Base-by-base conservation (phyloP, 495 filamentous ascomycete genomes). In the Bathelium albidoporum region DNA sequence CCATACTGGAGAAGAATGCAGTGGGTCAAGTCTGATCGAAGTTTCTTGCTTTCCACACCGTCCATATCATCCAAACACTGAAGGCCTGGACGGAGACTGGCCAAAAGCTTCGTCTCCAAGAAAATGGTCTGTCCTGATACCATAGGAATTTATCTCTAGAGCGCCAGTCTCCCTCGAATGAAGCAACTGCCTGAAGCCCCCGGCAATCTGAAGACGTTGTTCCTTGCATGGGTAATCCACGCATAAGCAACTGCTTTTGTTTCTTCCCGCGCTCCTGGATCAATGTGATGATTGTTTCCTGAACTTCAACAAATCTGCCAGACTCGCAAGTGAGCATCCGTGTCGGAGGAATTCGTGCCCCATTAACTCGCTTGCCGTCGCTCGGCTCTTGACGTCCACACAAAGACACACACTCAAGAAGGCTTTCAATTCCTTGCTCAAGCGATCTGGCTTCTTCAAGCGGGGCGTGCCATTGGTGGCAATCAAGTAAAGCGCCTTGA, bases 391-490 rank as follows among this genome's bases (percentile, higher is more conserved):
- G 68, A 98, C 91, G 69, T 96, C 91, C 32, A 98, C 94, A 66
- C 93, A 97, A 58, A 98, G 81, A 75, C 94, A 98, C 39, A 95
- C 91, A 28, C 89, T 91, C 71, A 98, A 76, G 81, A 98, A 98
- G 34, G 87, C 86, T 78, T 97, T 97, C 61, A 97, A 83, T 74
- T 97, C 92, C 80, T 95, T 96, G 78, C 88, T 93, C 58, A 97
- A 82, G 74, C 95, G 95, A 74, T 98, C 91, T 2, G 93, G 91
- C 73, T 97, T 95, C 88, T 97, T 97, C 58, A 98, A 82, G 22
- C 90, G 85, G 14, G 94, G 94, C 4, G 95, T 97, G 65, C 95
- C 95, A 72, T 98, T 96, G 64, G 95, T 98, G 36, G 94, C 94
- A 70, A 98, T 97, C 41, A 97, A 84, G 70, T 95, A 98, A 55